These are phyloP conservation scores for Colletotrichum costaricense DNA, from an alignment of 2,329 filamentous ascomycete genomes.

Conservation along the genomic window DNA sequence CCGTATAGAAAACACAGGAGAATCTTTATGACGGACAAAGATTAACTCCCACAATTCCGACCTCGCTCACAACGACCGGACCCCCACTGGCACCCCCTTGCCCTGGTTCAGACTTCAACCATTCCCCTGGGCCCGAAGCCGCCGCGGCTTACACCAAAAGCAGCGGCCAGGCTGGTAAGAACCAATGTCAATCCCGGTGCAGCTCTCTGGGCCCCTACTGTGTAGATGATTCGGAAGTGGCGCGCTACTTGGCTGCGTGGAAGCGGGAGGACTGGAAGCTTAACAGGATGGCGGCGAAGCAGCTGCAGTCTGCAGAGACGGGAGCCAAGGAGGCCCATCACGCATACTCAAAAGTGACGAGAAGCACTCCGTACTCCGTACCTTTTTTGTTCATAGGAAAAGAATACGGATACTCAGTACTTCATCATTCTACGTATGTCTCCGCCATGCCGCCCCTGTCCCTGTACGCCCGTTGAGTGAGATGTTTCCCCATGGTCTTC, in stretches of 20 bases:
- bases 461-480: slow-evolving; percentile 11
- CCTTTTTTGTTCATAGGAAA: no score
- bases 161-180: not conserved
- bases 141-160: not conserved
- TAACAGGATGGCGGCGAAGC: not conserved
- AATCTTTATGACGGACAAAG: not conserved
- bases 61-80: not conserved
- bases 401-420: not conserved
- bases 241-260: not conserved
- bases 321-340: not conserved
- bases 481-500: slow-evolving; percentile 6
- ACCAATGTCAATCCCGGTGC: slow-evolving; percentile 17
- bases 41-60: not conserved
- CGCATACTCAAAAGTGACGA: not conserved
- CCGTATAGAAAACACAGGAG: not conserved
- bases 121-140: slow-evolving; percentile 25
- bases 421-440: not conserved
- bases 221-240: not conserved
- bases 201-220: slow-evolving; percentile 4
- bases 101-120: slow-evolving; percentile 21
- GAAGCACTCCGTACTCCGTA: not conserved
- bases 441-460: not conserved
- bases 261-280: not conserved
- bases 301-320: not conserved
- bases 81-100: not conserved